Percentiles rank a stretch among this genome's conserved stretches.
Conservation (phyloP, 2,329 filamentous ascomycete species). For the Diaporthe australafricana region DNA sequence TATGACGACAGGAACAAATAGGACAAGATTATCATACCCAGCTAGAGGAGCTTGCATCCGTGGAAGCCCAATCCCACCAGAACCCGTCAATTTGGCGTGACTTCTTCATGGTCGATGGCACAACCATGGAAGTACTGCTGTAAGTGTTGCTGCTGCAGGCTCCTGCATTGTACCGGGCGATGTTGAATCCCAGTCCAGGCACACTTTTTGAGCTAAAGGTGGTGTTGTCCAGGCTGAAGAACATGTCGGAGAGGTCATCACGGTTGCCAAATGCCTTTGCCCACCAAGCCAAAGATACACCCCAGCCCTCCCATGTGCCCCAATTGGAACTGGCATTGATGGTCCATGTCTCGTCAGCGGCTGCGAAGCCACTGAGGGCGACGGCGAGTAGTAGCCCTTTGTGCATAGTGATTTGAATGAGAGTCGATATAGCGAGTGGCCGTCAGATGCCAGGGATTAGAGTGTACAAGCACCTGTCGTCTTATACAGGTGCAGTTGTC, state of each 20-base stretch:
- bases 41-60: conserved; percentile 48
- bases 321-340: conserved; percentile 49
- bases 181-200: conserved; percentile 55
- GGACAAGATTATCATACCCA: conserved; percentile 42
- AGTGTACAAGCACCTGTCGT: neutral
- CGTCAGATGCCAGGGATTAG: neutral
- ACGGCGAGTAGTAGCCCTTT: neutral
- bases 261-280: conserved; percentile 53
- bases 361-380: conserved; percentile 3
- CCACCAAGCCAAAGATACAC: conserved; percentile 58
- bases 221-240: conserved; percentile 51
- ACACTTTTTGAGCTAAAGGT: conserved; percentile 45
- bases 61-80: conserved; percentile 52
- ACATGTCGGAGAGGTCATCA: conserved; percentile 54
- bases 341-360: conserved; percentile 47
- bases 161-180: conserved; percentile 57
- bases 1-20: no score
- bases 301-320: conserved; percentile 58
- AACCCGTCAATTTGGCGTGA: conserved; percentile 54
- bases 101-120: conserved; percentile 50
- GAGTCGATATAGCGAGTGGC: neutral
- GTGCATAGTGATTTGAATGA: conserved; percentile 2
- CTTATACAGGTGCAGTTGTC: neutral
- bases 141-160: conserved; percentile 51
- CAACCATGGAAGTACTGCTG: conserved; percentile 48